A percentile compares a stretch with the other conserved stretches of the same genome.
These are phyloP conservation scores for Huntiella moniliformis DNA, from an alignment of 2,329 filamentous ascomycete genomes.

Conservation along the genomic window DNA sequence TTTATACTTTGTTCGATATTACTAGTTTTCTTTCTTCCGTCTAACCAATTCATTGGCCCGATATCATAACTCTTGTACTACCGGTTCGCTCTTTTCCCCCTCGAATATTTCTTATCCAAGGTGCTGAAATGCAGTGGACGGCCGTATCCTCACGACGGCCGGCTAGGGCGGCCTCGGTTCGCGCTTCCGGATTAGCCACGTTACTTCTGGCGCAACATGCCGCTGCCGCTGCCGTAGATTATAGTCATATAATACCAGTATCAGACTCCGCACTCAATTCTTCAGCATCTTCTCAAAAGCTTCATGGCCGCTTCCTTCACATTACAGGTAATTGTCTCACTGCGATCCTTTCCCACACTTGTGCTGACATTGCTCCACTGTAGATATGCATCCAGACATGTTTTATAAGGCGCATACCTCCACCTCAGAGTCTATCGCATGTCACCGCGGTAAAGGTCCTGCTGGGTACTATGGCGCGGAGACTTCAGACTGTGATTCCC, in stretches of 20 bases:
- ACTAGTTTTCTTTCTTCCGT: neutral
- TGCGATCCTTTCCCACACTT: conserved; percentile 10
- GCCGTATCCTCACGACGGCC: neutral
- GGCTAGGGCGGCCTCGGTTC: conserved; percentile 1
- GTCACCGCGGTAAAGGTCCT: conserved; percentile 59
- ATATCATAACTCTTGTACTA: no score
- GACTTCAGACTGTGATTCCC: conserved; percentile 75
- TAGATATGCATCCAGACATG: conserved; percentile 82
- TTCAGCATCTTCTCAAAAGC: conserved; percentile 10
- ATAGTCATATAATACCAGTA: neutral
- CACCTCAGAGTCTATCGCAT: conserved; percentile 48
- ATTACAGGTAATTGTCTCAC: conserved; percentile 49
- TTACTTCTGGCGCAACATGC: conserved; percentile 7
- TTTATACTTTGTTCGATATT: neutral
- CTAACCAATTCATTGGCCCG: neutral
- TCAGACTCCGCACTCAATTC: neutral
- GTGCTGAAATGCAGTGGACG: neutral
- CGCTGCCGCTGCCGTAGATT: conserved; percentile 2
- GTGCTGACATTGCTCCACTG: neutral
- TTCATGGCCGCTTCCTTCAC: conserved; percentile 66
- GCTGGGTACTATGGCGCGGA: conserved; percentile 73
- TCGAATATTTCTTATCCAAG: neutral
- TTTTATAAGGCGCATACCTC: conserved; percentile 69
- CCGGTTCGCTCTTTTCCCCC: neutral
- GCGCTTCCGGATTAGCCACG: conserved; percentile 1